Evolutionary conservation across 2,329 filamentous ascomycete genomes (phyloP).

Genomic region (Colletotrichum sp.): DNA sequence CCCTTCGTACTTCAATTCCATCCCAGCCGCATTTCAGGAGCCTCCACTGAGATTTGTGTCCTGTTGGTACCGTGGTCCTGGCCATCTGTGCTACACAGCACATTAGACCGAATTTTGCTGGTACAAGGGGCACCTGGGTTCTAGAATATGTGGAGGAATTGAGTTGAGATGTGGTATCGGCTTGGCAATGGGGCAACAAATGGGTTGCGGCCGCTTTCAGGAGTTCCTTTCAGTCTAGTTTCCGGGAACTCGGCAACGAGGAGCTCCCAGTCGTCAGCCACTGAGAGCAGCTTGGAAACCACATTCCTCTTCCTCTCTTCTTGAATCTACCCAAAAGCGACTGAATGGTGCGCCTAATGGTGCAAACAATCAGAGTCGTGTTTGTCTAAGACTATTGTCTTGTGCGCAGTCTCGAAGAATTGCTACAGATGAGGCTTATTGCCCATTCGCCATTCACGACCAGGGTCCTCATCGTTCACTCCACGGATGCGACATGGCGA

Average conservation of each 20-base stretch:
- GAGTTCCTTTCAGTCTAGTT: background rate
- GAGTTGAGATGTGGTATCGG: background rate
- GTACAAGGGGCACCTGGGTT: background rate
- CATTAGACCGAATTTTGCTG: background rate
- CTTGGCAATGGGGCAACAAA: background rate
- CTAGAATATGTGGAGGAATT: background rate
- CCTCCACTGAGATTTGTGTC: too few relatives aligned
- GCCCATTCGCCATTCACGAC: background rate
- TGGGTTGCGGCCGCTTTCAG: background rate
- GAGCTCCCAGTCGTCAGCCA: background rate
- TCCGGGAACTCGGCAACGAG: background rate
- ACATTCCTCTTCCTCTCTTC: background rate
- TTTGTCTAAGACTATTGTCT: background rate
- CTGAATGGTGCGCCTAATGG: background rate
- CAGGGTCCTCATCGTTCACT: background rate
- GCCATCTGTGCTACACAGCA: background rate
- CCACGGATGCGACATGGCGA: background rate
- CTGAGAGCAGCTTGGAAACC: background rate
- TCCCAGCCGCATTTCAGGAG: too few relatives aligned
- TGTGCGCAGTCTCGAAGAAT: background rate
- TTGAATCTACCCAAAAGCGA: background rate
- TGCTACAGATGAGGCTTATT: background rate
- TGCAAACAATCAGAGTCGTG: fast-evolving
- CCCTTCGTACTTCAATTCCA: too few relatives aligned
- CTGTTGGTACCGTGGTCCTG: background rate